Conservation (phyloP, 352 stramenopile genomes). For the Halophytophthora batemanensis region DNA sequence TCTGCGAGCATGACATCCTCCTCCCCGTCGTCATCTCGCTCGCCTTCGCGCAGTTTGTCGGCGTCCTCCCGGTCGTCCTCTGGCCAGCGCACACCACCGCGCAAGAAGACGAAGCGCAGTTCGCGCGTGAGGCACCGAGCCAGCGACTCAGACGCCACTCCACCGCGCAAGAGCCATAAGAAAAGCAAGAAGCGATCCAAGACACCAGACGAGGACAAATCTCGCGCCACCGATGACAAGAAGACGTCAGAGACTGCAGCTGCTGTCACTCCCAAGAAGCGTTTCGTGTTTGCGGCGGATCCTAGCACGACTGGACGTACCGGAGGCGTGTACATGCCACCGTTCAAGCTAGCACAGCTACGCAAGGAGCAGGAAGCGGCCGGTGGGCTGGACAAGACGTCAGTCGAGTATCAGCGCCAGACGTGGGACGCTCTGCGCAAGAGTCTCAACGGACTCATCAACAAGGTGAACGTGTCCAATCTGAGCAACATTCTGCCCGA, state of each 20-base stretch:
- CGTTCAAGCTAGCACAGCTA: conserved; percentile 90
- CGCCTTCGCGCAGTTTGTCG: conserved; percentile 16
- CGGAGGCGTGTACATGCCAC: conserved; percentile 91
- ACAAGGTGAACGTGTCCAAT: conserved; percentile 94
- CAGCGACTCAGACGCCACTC: conserved; percentile 12
- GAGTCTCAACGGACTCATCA: conserved; percentile 98
- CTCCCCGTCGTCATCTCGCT: conserved; percentile 19
- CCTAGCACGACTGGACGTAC: conserved; percentile 53
- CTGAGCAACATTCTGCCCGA: conserved; percentile 95
- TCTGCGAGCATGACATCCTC: conserved; percentile 4
- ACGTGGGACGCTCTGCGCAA: conserved; percentile 97
- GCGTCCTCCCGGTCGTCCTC: conserved; percentile 1
- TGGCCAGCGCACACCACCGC: conserved; percentile 25
- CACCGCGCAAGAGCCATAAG: conserved; percentile 12
- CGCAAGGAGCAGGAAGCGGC: conserved; percentile 33
- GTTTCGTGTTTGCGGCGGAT: conserved; percentile 31
- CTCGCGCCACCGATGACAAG: conserved; percentile 9
- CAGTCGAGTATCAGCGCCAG: conserved; percentile 85
- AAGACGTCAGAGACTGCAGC: conserved; percentile 4
- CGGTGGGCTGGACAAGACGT: conserved; percentile 35
- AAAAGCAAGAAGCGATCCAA: conserved; percentile 4
- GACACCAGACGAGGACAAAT: neutral
- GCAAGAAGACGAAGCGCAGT: conserved; percentile 22
- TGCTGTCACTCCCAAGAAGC: conserved; percentile 8
- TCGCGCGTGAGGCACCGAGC: conserved; percentile 1